Base-by-base conservation (phyloP, 331 rosid species). In the Arachis monticola region DNA sequence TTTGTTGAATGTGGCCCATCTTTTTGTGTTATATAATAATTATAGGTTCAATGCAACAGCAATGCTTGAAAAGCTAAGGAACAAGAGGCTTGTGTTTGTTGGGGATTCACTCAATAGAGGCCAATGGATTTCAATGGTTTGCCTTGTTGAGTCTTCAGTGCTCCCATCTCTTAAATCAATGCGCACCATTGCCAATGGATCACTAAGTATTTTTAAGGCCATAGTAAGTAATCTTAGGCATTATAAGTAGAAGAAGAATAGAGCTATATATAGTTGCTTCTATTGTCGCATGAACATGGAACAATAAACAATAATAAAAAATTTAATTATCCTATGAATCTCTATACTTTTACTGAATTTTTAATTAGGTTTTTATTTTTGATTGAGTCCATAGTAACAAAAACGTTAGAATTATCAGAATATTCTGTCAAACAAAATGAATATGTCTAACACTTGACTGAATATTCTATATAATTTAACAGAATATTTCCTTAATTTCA, bases 111-210 rank as follows among this genome's bases (percentile, higher is more conserved):
- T 92, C 55, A 92, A 92, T 74, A 85, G 94, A 77, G 93, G 93
- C 57, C 96, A 90, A 80, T 92, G 97, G 97, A 87, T 92, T 78
- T 92, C 97, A 8, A 90, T 92, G 93, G 90, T 92, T 58, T 92
- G 97, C 79, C 87, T 92, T 55, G 74, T 88, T 0, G 88, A 87
- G 52, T 82, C 91, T n/a, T 82, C 69, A 6, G 3, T 90, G 31
- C 86, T 82, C 22, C 71, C 87, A 9, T 7, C 63, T 2, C 78
- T 84, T 72, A 90, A 88, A 80, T 75, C 91, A 77, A 83, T 90
- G 83, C 77, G 27, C 31, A 70, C 76, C 60, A 71, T 83, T 71
- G 96, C 81, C 60, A 84, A 88, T 81, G 94, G 94, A 27, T 90
- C 93, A 4, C 80, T 90, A 69, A 77, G 1, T 77, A 81, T 76